A percentile compares a stretch with the other conserved stretches of the same genome.
phyloP scores from a whole-genome alignment of 371 early-diverging fungal species.

The Circinella umbellata region DNA sequence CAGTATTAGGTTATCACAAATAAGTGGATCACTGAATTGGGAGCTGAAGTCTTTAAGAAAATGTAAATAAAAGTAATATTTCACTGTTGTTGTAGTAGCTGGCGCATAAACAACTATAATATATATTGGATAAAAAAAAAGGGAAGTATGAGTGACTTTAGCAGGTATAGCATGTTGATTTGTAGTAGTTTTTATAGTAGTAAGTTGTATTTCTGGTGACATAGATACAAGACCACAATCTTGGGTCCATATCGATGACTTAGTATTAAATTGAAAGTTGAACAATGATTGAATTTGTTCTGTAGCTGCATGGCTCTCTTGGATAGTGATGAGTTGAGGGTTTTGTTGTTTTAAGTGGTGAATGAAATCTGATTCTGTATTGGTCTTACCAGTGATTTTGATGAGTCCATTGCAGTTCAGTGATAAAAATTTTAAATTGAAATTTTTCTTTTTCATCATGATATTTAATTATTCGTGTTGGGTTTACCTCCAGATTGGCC shows the following conservation, averaged over 20 bases:
- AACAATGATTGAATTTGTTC: not conserved
- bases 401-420: no score
- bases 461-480: no score
- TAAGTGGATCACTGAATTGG: not conserved
- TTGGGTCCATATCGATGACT: slow-evolving; percentile 5
- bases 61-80: not conserved
- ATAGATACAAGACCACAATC: slow-evolving; percentile 9
- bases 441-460: no score
- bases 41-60: not conserved
- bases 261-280: not conserved
- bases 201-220: not conserved
- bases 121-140: not conserved
- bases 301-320: slow-evolving; percentile 11
- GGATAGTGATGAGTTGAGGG: not conserved
- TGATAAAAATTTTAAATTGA: no score
- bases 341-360: not conserved
- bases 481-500: no score
- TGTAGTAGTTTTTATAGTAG: not conserved
- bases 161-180: not conserved
- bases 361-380: no score
- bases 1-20: not conserved
- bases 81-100: not conserved
- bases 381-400: no score
- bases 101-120: slow-evolving; percentile 7
- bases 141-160: not conserved